Base-by-base conservation (phyloP, 805 yeast genomes). In the Lipomyces sp. region DNA sequence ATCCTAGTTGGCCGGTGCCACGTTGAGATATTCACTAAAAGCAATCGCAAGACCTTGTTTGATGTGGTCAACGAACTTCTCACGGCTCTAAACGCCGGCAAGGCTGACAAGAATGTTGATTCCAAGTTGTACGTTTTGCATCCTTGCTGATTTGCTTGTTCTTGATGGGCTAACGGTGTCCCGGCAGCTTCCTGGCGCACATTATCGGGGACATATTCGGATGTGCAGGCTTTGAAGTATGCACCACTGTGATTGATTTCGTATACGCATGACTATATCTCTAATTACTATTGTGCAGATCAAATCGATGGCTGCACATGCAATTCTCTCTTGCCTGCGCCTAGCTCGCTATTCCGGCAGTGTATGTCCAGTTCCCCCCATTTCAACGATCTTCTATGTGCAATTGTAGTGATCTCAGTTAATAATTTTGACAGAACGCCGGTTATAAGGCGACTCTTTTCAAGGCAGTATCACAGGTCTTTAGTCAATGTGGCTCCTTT, bases 241-340 rank as follows among this genome's bases (percentile, higher is more conserved):
- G 65, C 44, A 10, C 24, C 6, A 10, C 16, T 3, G 21, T 3
- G 8, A 3, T 24, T 10, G 11, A 5, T 10, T 5, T 23, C n/a
- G 7, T n/a, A 5, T 19, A 10, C 19, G 14, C 3, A 24, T n/a
- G n/a, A n/a, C n/a, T n/a, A n/a, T n/a, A n/a, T n/a, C 22, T 36
- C 3, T n/a, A 14, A 18, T 50, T 48, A 31, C 50, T 42, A 18
- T 16, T 41, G 14, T 35, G 7, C 18, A 63, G 64, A 56, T 65
- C 22, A 52, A 64, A 23, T 65, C 70, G 4, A 41, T 67, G 51
- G 66, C 68, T 13, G 67, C 70, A 2, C 57, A 65, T 21, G 58
- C 62, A 1, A 65, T 59, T 10, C 51, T 65, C 3, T 61, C 70
- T 4, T 47, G 64, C 2, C 36, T 53, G 32, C 63, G 67, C 16